phyloP scores from a whole-genome alignment of 2,329 filamentous ascomycete species.

The Phialophora chinensis region DNA sequence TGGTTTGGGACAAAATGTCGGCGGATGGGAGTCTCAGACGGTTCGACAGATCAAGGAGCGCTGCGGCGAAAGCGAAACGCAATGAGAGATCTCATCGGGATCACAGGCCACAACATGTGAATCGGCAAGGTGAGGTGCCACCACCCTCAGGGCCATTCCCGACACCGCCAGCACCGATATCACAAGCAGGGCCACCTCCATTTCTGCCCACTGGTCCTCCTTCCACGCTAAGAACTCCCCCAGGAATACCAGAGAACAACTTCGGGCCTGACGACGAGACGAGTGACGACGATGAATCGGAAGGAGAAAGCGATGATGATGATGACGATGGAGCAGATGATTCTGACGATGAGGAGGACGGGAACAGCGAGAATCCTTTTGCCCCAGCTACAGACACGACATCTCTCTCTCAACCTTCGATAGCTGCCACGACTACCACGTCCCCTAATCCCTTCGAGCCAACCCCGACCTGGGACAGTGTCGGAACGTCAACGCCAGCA shows the following conservation, averaged over 20 bases:
- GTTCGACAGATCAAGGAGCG: constrained; percentile 9
- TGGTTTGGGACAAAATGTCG: constrained; percentile 8
- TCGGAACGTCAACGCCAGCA: background rate
- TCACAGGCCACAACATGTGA: background rate
- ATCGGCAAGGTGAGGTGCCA: constrained; percentile 12
- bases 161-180: background rate
- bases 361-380: background rate
- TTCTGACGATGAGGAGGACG: constrained; percentile 5
- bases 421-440: background rate
- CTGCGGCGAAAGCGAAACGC: background rate
- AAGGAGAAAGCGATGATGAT: background rate
- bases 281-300: constrained; percentile 3
- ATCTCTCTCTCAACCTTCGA: background rate
- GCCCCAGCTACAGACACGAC: background rate
- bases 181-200: background rate
- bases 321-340: background rate
- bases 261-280: background rate
- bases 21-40: background rate
- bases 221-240: background rate
- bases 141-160: background rate
- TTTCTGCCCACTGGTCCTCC: background rate
- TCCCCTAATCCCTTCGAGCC: background rate
- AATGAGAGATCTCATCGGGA: background rate
- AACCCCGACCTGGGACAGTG: background rate
- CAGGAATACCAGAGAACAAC: background rate